Evolutionary conservation across 2,329 filamentous ascomycete species (phyloP), one percentile per base, ranked within the genome.

Genomic region (Paecilomyces variotii): DNA sequence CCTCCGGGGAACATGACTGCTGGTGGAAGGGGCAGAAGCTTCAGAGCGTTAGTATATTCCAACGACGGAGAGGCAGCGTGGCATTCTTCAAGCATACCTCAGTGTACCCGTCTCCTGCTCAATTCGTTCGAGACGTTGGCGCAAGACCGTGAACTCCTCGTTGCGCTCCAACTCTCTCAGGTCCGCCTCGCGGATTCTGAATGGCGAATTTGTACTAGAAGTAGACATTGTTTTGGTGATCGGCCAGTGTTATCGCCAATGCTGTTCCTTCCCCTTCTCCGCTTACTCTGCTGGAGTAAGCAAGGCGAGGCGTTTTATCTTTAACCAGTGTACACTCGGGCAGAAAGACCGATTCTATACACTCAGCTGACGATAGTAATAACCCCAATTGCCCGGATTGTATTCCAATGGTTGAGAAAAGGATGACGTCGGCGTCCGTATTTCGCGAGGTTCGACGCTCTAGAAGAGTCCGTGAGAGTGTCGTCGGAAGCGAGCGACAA

Each of bases 21-120:
- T 66, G 67, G 57, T 76, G 74, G 56, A 62, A 63, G 19, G 68
- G 59, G 56, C 74, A 76, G 62, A 76, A 76, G 55, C 72, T 76
- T 25, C 6, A 55, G 54, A 55, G 19, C 12, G 3, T 27, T 34
- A 45, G 39, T 19, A n/a, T 7, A 24, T 19, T 7, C 12, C 14
- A 19, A 19, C 14, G 7, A 14, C 12, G n/a, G n/a, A n/a, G 35
- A 12, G n/a, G 9, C 4, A n/a, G 7, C 7, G n/a, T 19, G 39
- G 3, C 14, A 45, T 45, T 45, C 39, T 24, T 25, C 1, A 32
- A 39, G 61, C 65, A 12, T 65, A 70, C 68, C 65, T 70, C 10
- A 70, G 70, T 32, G 68, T 65, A 56, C 71, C 64, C 62, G 69
- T 71, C 45, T 68, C 72, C 58, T 68, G 63, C 59, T 74, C 72